phyloP scores from a whole-genome alignment of 225 moss, liverwort and hornwort species.

The Lunularia cruciata region DNA sequence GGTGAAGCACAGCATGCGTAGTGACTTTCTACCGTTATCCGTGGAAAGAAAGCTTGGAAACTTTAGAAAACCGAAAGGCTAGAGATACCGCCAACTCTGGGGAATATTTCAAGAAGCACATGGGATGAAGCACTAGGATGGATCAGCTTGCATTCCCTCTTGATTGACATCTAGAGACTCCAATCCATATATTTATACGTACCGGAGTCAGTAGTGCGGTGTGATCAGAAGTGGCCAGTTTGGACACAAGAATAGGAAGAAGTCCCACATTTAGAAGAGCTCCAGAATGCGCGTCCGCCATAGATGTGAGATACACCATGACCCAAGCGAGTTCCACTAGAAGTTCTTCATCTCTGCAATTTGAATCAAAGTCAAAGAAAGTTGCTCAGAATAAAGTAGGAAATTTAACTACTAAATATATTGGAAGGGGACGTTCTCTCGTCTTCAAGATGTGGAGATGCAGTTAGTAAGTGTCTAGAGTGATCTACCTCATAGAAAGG shows the following conservation, averaged over 20 bases:
- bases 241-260: slow-evolving; percentile 67
- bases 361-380: slow-evolving; percentile 10
- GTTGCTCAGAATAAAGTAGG: neutral
- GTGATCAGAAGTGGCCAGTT: slow-evolving; percentile 60
- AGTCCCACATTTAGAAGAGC: slow-evolving; percentile 66
- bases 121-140: too few species aligned
- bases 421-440: neutral
- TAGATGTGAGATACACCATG: slow-evolving; percentile 84
- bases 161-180: too few species aligned
- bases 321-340: slow-evolving; percentile 91
- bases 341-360: slow-evolving; percentile 83
- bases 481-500: neutral
- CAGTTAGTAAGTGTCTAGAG: neutral
- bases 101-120: too few species aligned
- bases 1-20: too few species aligned
- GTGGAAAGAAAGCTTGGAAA: too few species aligned
- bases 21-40: too few species aligned
- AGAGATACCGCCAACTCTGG: too few species aligned
- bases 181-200: neutral
- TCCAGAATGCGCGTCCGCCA: slow-evolving; percentile 77
- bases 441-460: neutral
- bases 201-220: slow-evolving; percentile 78
- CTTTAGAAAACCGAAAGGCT: too few species aligned
- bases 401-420: too few species aligned
- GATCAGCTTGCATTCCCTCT: too few species aligned